Base-by-base conservation (phyloP, 805 yeast genomes). In the Saccharomycopsis sp. region DNA sequence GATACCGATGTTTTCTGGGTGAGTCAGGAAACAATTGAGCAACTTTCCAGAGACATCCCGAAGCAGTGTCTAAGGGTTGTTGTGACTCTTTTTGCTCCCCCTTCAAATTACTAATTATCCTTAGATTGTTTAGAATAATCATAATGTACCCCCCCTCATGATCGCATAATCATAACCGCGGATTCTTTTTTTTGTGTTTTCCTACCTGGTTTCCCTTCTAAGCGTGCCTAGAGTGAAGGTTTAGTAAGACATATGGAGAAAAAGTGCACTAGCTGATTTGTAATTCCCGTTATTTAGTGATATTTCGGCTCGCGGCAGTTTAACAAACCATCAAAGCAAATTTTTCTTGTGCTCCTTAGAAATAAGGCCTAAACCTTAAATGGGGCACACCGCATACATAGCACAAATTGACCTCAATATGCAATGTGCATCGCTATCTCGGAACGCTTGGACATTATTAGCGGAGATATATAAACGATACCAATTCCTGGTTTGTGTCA, bases 251-350 rank as follows among this genome's bases (percentile, higher is more conserved):
- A 29, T n/a, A n/a, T 29, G 37, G 37, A 29, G 12, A 29, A 29
- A 5, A 29, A 29, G 37, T 29, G 37, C 37, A 12, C 37, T 5
- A 5, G 37, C 37, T 29, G 37, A 29, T 29, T 29, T 29, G 9
- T 29, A 29, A 29, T 44, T n/a, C 48, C 48, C 48, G 21, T 44
- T 16, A 16, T 44, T 18, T 44, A 44, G 48, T 44, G 16, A 44
- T 44, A 29, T 44, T 44, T 44, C 48, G 48, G 48, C 48, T 44
- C 48, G 48, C 48, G 48, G 48, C 48, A 44, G 48, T 44, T 12
- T 18, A 44, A 29, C 37, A 29, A 29, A 29, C 37, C 37, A 12
- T 12, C 37, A 29, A 29, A 29, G 37, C 37, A 29, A 29, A 29
- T 29, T 29, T 29, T 29, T 29, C 37, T 29, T 29, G 37, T 29